Base-by-base conservation (phyloP, 2,329 filamentous ascomycete genomes). In the Venturia nashicola region DNA sequence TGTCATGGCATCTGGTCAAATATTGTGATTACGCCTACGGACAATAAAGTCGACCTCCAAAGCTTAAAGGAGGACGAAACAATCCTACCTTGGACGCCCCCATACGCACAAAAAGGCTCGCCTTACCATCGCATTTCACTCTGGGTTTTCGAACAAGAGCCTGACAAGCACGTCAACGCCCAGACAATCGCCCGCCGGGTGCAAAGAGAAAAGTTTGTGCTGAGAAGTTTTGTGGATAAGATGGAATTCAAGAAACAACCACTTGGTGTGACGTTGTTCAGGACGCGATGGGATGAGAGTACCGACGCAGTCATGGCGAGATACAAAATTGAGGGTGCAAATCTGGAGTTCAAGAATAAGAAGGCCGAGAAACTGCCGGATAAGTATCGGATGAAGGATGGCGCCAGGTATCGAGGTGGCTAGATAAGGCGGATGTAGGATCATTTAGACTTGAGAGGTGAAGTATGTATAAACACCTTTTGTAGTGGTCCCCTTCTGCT, bases 51-150 rank as follows among this genome's bases (percentile, higher is more conserved):
- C 48, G 83, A 87, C n/a, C 81, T 95, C 20, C 78, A 79, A 69
- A 80, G 80, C 69, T 79, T 90, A 43, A 9, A 20, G n/a, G 62
- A 71, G 23, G 72, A 70, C 2, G 72, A 70, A 0, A 70, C 74
- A 46, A 67, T 72, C 1, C 71, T 69, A 78, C 82, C 91, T 1
- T 99, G 93, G 90, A 79, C 92, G 32, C 88, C 93, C 0, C 88
- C 94, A 1, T 90, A 89, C 72, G 87, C 91, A 0, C 89, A 96
- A 73, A 96, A 94, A 79, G 94, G 94, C 65, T 84, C 88, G 2
- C 90, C 90, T 1, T 97, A 97, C 77, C 94, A 97, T 76, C 89
- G 94, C 62, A 80, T 97, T 63, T 87, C 87, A 59, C 78, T 97
- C 66, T 88, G 94, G 72, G 79, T 99, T 27, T 80, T 97, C 61